Conservation (phyloP, 371 early-diverging fungal species). For the Globomyces sp. region DNA sequence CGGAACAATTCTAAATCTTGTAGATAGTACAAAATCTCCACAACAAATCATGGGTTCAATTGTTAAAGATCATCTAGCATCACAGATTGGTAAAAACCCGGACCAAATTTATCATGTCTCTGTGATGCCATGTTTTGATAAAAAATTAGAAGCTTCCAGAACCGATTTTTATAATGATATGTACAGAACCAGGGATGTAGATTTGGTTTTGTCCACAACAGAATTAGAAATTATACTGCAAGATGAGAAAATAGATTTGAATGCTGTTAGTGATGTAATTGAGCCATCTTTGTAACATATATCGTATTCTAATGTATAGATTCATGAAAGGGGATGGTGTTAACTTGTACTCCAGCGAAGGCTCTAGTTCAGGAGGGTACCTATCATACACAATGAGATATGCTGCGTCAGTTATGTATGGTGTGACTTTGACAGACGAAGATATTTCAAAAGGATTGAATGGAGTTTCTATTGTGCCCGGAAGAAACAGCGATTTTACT, state of each 20-base stretch:
- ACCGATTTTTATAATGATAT: constrained; percentile 81
- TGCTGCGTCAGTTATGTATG: constrained; percentile 77
- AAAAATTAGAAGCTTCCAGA: constrained; percentile 95
- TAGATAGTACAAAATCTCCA: constrained; percentile 86
- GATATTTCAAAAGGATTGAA: constrained; percentile 38
- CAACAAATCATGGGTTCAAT: constrained; percentile 94
- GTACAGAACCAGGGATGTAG: constrained; percentile 84
- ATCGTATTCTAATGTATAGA: neutral
- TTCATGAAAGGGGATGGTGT: constrained; percentile 47
- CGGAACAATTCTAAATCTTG: constrained; percentile 74
- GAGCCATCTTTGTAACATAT: constrained; percentile 5
- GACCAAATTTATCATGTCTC: constrained; percentile 84
- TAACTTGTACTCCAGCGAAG: constrained; percentile 59
- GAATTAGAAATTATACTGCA: constrained; percentile 78
- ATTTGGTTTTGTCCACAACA: constrained; percentile 90
- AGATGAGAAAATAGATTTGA: constrained; percentile 50
- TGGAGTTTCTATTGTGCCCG: constrained; percentile 54
- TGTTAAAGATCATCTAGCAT: constrained; percentile 78
- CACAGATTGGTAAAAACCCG: constrained; percentile 55
- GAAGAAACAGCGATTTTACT: constrained; percentile 71
- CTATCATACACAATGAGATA: constrained; percentile 80
- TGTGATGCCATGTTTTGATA: constrained; percentile 98
- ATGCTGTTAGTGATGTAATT: neutral
- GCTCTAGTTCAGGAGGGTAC: constrained; percentile 88
- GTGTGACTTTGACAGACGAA: constrained; percentile 45